Evolutionary conservation across 345 rosid species (phyloP).

Genomic region (Melaleuca quinquenervia): DNA sequence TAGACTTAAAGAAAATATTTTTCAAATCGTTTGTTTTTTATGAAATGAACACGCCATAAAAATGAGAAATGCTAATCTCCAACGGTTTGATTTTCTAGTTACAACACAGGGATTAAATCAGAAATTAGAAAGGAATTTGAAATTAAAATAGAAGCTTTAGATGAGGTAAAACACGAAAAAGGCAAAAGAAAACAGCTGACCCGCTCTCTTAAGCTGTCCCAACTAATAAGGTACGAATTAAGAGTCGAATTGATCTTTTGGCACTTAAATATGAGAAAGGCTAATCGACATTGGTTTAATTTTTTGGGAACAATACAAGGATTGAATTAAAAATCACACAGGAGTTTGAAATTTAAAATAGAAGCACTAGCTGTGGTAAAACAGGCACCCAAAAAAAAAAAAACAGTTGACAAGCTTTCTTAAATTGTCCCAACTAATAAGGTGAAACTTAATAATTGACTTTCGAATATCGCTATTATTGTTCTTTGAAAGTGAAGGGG

Average conservation of each 20-base stretch:
- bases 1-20: too few species aligned
- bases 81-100: background rate
- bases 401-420: too few species aligned
- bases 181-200: background rate
- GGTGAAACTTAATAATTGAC: too few species aligned
- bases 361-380: too few species aligned
- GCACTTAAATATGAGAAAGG: too few species aligned
- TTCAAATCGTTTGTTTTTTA: too few species aligned
- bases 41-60: background rate
- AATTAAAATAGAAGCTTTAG: background rate
- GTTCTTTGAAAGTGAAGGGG: background rate
- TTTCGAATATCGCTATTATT: background rate
- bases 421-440: too few species aligned
- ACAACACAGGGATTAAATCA: background rate
- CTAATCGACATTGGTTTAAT: too few species aligned
- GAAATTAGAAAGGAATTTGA: background rate
- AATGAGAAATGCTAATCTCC: background rate
- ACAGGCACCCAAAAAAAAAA: too few species aligned
- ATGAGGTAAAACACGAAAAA: background rate
- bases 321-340: too few species aligned
- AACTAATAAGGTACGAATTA: background rate
- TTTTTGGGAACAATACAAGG: too few species aligned
- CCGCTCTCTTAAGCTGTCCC: background rate
- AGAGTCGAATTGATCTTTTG: rapidly evolving
- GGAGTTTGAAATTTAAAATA: too few species aligned